Evolutionary conservation across 108 stramenopile species (phyloP), one percentile per base, ranked within the genome.

Genomic region (Cyclotella baltica): DNA sequence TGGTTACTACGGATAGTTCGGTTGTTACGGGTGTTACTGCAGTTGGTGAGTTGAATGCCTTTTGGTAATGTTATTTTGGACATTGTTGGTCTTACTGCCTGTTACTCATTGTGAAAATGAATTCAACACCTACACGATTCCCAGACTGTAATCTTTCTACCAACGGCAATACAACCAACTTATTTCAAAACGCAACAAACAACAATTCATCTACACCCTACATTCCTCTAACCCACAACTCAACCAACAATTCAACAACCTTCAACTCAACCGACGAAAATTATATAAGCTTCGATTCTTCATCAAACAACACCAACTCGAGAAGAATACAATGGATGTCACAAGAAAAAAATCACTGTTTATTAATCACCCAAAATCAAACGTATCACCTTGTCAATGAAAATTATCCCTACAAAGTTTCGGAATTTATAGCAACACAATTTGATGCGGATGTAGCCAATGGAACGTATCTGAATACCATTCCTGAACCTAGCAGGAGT

Each of bases 281-380:
- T 10, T 3, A 15, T 57, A 15, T 13, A 1, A 25, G 25, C 3
- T 27, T 13, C 23, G 28, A 34, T 19, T 16, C 31, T 34, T 16
- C 28, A 22, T 37, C 19, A 22, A 15, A 22, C 33, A 1, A 15
- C 2, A 65, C 1, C 22, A 16, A 47, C 43, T 33, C 25, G 38
- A 23, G n/a, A n/a, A n/a, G n/a, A n/a, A n/a, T n/a, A n/a, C 43
- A 65, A 6, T 29, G 51, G 67, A 11, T 50, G 33, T 18, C 36
- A 13, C 67, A 51, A 19, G 67, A 53, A 70, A 35, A 40, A 20
- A 59, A 76, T 62, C 76, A 76, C 47, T 76, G 76, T 66, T 55
- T 76, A 31, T 33, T 56, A 50, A 67, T 76, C 46, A 28, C 58
- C 6, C 67, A 67, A 53, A 37, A 48, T 23, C 58, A 67, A 15